Conservation (phyloP, 2,329 filamentous ascomycete species). For the Fusarium luffae region DNA sequence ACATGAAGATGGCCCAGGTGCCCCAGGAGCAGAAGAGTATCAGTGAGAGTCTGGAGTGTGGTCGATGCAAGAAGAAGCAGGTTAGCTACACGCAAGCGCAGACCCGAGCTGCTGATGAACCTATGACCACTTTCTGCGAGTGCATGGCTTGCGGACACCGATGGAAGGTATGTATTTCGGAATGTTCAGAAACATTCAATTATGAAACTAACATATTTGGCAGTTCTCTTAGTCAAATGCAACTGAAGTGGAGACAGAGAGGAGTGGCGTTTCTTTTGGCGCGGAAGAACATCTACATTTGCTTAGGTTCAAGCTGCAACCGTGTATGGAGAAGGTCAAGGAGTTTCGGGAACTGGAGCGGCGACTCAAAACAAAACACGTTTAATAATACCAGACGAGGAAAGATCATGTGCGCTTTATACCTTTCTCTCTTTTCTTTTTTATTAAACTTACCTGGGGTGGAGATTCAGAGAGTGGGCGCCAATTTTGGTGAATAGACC, state of each 20-base stretch:
- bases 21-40: conserved; percentile 92
- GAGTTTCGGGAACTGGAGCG: conserved; percentile 43
- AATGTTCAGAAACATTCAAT: not conserved
- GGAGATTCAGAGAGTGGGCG: conserved; percentile 3
- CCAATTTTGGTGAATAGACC: conserved; percentile 10
- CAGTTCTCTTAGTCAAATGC: conserved; percentile 41
- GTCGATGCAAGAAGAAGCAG: conserved; percentile 92
- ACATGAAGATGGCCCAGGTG: conserved; percentile 97
- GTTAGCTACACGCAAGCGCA: conserved; percentile 97
- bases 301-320: conserved; percentile 21
- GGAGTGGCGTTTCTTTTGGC: conserved; percentile 34
- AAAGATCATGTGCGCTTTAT: conserved; percentile 39
- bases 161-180: conserved; percentile 70
- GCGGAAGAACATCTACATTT: conserved; percentile 20
- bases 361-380: conserved; percentile 38
- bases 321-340: conserved; percentile 27
- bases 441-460: conserved; percentile 14
- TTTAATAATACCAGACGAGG: conserved; percentile 35
- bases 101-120: conserved; percentile 94
- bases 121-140: conserved; percentile 82
- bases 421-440: conserved; percentile 38
- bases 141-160: conserved; percentile 76
- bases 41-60: conserved; percentile 86
- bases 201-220: conserved; percentile 16
- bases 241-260: conserved; percentile 6